Base-by-base conservation (phyloP, 495 filamentous ascomycete genomes). In the Jackrogersella minutella region DNA sequence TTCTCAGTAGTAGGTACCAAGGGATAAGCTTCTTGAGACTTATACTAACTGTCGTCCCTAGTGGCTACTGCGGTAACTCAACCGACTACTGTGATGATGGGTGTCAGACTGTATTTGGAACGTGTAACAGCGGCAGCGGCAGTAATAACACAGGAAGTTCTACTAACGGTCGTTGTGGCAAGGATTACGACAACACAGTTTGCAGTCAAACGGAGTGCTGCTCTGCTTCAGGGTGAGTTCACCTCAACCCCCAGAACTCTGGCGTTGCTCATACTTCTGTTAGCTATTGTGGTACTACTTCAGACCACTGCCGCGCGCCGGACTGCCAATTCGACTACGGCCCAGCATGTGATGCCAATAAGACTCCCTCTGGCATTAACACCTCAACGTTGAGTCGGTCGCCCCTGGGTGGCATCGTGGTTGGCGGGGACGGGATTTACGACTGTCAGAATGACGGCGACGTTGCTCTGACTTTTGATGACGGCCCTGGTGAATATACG, bases 391-490 rank as follows among this genome's bases (percentile, higher is more conserved):
- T 87, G 55, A 68, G 70, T 40, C 81, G 87, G 7, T 79, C 82
- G 26, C 68, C 77, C 1, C 30, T 84, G 10, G 87, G 87, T 24
- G 66, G 65, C 19, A 77, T 85, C 11, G 73, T 76, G 3, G 88
- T 88, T 62, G 82, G 77, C 4, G 70, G 74, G 14, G 81, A 78
- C n/a, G 69, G 69, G 5, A 87, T 91, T 54, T 82, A 84, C 41
- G 79, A 83, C 46, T 92, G 89, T 64, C 75, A 74, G 17, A 76
- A 79, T 11, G 74, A 78, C 0, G 84, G 84, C 40, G 83, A 83
- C 2, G 77, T 93, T 57, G 90, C 88, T 36, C 71, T 91, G 52
- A 91, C 89, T 0, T 91, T 81, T 62, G 89, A 91, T 49, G 89
- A 91, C 66, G 89, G 89, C 0, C 89, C 89, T 5, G 84, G 79